Base-by-base conservation (phyloP, 2,329 filamentous ascomycete species). In the Exophiala xenobiotica region DNA sequence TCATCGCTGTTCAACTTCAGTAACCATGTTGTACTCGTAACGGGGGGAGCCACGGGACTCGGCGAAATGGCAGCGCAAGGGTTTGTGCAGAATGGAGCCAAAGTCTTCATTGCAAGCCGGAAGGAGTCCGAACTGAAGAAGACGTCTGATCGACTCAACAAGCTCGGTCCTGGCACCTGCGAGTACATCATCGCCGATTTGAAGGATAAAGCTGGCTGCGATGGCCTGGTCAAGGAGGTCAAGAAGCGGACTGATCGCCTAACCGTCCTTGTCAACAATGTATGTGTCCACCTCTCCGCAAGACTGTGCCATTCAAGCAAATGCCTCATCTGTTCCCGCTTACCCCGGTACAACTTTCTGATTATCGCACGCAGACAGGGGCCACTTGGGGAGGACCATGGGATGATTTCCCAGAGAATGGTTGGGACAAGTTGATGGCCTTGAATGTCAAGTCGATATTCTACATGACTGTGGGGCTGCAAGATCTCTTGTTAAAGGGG, bases 341-440 rank as follows among this genome's bases (percentile, higher is more conserved):
- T n/a, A n/a, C n/a, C n/a, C n/a, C n/a, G n/a, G n/a, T n/a, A n/a
- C n/a, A 26, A n/a, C 16, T 19, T 27, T 31, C n/a, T n/a, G n/a
- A n/a, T n/a, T n/a, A n/a, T n/a, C n/a, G n/a, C n/a, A n/a, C n/a
- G n/a, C n/a, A n/a, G n/a, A 76, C 76, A 6, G 77, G 77, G 12
- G 77, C 73, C 6, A 77, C 75, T 46, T 79, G 77, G 73, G 79
- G 78, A 7, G 79, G 74, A 20, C 74, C 78, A 22, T 81, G 81
- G 63, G 76, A 80, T 53, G 72, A 81, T 63, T 82, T 80, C 59
- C 78, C 78, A 0, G 78, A 80, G 55, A 69, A 73, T 40, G 79
- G 76, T 33, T 82, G 78, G 77, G 78, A 80, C 57, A 78, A 80
- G 57, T 68, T 82, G 18, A 76, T 80, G 58, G 75, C 74, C 7